These are phyloP conservation scores for Taphrina communis DNA, from an alignment of 1,139 yeast genomes.

Conservation along the genomic window DNA sequence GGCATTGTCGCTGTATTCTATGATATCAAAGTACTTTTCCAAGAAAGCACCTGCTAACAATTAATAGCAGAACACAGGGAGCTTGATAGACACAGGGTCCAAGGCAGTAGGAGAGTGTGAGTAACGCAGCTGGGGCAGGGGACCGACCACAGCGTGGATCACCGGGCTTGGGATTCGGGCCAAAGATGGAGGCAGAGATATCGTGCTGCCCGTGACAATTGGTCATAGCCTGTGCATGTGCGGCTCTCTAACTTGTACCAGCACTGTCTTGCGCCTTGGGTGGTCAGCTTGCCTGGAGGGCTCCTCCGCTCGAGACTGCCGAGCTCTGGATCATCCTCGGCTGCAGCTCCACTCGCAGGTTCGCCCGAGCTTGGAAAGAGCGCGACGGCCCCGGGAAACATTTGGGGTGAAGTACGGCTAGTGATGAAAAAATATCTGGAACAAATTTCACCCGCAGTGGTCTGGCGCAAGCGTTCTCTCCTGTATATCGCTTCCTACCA, in stretches of 20 bases:
- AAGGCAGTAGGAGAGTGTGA: not conserved
- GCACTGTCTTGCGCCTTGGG: too few relatives aligned
- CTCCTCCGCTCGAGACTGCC: constrained; percentile 1
- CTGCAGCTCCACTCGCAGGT: not conserved
- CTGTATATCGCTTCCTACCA: not conserved
- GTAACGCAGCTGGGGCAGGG: constrained; percentile 14
- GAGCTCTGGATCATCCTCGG: not conserved
- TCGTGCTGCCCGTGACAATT: constrained; percentile 4
- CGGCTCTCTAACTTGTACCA: not conserved
- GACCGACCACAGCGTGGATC: not conserved
- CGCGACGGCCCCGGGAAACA: constrained; percentile 10
- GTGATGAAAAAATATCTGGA: constrained; percentile 10
- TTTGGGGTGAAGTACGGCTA: constrained; percentile 10
- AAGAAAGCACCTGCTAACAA: not conserved
- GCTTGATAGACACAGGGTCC: not conserved
- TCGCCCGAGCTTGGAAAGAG: not conserved
- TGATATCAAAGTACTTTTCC: not conserved
- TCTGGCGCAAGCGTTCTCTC: constrained; percentile 5
- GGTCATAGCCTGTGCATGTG: constrained; percentile 1
- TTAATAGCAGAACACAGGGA: too few relatives aligned
- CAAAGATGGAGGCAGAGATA: constrained; percentile 29
- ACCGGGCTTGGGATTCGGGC: constrained; percentile 4
- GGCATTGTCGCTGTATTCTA: constrained; percentile 21
- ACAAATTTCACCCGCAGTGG: constrained; percentile 13
- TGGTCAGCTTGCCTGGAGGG: not conserved